A percentile compares a stretch with the other conserved stretches of the same genome.
Evolutionary conservation across 768 basidiomycete genomes (phyloP).

Genomic region (Rhodotorula kratochvilovae): DNA sequence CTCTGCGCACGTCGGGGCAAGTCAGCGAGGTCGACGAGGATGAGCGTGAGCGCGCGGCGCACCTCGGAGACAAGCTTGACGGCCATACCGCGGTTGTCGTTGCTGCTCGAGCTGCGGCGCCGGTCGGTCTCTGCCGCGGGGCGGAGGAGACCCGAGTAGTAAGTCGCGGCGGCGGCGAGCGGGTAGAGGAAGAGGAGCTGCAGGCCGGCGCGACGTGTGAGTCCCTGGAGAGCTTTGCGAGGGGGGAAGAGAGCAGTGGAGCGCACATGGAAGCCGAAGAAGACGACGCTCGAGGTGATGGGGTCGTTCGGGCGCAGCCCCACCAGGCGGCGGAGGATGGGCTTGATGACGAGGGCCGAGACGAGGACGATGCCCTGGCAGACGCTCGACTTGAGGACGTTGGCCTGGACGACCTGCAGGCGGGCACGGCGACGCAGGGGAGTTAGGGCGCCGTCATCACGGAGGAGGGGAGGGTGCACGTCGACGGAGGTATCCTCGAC

Average conservation of each 20-base stretch:
- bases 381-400: constrained; percentile 35
- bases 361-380: constrained; percentile 40
- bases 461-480: background rate
- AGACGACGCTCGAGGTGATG: constrained; percentile 32
- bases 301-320: constrained; percentile 16
- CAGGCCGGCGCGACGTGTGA: constrained; percentile 48
- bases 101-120: constrained; percentile 4
- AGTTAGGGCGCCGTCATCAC: background rate
- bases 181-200: constrained; percentile 75
- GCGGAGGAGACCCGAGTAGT: constrained; percentile 61
- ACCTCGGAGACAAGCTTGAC: constrained; percentile 31
- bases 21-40: background rate
- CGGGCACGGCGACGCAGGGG: background rate
- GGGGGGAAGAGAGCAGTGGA: too few relatives aligned
- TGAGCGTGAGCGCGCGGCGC: background rate
- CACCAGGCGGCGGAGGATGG: constrained; percentile 27
- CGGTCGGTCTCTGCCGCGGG: constrained; percentile 24
- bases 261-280: constrained; percentile 39
- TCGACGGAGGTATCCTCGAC: too few relatives aligned
- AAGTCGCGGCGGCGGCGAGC: constrained; percentile 67
- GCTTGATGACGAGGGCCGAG: constrained; percentile 41
- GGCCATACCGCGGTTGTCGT: constrained; percentile 11
- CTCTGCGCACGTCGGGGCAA: constrained; percentile 4
- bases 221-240: too few relatives aligned
- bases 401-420: constrained; percentile 31